phyloP scores from a whole-genome alignment of 2,329 filamentous ascomycete genomes.

The Endothia cerciana region DNA sequence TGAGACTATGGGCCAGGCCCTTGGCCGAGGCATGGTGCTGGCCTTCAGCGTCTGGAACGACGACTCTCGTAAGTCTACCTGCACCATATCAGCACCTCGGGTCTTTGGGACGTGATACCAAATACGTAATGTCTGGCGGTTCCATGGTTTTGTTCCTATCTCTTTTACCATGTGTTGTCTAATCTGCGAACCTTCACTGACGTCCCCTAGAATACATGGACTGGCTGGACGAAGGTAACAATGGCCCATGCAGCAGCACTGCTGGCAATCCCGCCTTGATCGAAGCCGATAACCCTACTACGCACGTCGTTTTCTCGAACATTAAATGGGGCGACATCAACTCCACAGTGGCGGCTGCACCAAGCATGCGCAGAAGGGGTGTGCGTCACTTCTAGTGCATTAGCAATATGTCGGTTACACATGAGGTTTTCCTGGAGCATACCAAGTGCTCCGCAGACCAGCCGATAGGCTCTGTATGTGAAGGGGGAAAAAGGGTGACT shows the following conservation, averaged over 20 bases:
- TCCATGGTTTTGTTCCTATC: not conserved
- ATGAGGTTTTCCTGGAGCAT: not conserved
- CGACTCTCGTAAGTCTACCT: constrained; percentile 31
- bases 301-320: constrained; percentile 52
- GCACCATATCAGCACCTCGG: no score
- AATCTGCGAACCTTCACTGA: not conserved
- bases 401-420: not conserved
- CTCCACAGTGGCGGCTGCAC: constrained; percentile 40
- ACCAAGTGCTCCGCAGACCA: not conserved
- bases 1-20: constrained; percentile 44
- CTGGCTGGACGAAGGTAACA: constrained; percentile 51
- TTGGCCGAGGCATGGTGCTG: constrained; percentile 49
- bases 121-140: no score
- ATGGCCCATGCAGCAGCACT: constrained; percentile 52
- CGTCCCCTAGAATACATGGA: constrained; percentile 45
- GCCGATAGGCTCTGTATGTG: not conserved
- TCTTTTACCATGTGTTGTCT: not conserved
- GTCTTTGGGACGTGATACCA: no score
- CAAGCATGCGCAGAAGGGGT: not conserved
- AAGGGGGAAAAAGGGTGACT: not conserved
- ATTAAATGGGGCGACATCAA: constrained; percentile 59
- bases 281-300: constrained; percentile 44
- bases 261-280: constrained; percentile 53
- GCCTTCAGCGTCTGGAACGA: constrained; percentile 55
- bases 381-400: not conserved